Evolutionary conservation across 2,329 filamentous ascomycete species (phyloP), one percentile per base, ranked within the genome.

Genomic region (Paraphoma sp.): DNA sequence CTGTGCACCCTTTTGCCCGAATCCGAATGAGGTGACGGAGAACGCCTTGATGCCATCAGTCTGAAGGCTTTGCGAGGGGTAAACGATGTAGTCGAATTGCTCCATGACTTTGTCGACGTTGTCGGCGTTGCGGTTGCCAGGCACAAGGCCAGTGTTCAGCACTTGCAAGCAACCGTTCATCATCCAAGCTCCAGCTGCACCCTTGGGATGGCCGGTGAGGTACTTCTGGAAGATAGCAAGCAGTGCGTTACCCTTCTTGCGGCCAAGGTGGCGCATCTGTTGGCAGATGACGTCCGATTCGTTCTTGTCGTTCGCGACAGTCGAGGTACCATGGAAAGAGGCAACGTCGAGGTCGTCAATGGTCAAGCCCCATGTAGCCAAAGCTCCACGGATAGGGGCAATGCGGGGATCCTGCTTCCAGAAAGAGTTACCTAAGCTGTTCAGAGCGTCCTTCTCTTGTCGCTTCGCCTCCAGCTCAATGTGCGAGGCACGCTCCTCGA

Each of bases 141-240:
- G 95, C 23, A 99, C 94, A 48, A 99, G 84, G 73, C 95, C 95
- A 49, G 86, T 89, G 83, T 98, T 96, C 70, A 99, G 87, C 45
- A 97, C 92, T 79, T 99, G 95, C 76, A 99, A 83, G 78, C 92
- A 95, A 65, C 95, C 95, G 83, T 99, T 99, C 86, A 99, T 89
- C 95, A 99, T 99, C 93, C 95, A 99, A 47, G 94, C 95, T 83
- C 95, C 95, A 58, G 95, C 95, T 71, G 95, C 94, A 89, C 95
- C 95, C 88, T 99, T 99, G 72, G 95, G 95, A 78, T 99, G 95
- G 79, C 95, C 95, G 52, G 96, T 99, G 60, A 99, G 88, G 79
- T 96, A 98, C 81, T 99, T 99, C 82, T 99, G 95, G 90, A 98
- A 99, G 77, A 99, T 93, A 83, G 93, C 95, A 64, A 98, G 81